Evolutionary conservation across 805 yeast genomes (phyloP).

Genomic region (Metschnikowia drakensbergensis): DNA sequence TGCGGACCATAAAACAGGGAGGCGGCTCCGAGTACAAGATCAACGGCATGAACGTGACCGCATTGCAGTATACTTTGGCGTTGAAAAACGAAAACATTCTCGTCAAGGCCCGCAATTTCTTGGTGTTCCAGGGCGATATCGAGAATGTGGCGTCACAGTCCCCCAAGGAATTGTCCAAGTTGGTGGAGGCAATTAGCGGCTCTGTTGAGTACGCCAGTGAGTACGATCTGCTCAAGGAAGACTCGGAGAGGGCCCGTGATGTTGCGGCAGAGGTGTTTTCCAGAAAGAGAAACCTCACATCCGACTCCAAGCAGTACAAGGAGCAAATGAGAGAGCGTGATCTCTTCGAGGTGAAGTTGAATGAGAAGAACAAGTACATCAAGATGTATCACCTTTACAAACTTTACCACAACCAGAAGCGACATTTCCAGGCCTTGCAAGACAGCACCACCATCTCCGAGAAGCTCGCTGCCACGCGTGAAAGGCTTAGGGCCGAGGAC

Average conservation of each 20-base stretch:
- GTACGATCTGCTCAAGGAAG: slow-evolving; percentile 61
- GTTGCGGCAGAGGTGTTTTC: slow-evolving; percentile 61
- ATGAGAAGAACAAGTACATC: slow-evolving; percentile 46
- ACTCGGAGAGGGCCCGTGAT: slow-evolving; percentile 62
- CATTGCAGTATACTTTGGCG: slow-evolving; percentile 58
- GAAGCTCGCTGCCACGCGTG: slow-evolving; percentile 19
- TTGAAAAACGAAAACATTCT: slow-evolving; percentile 77
- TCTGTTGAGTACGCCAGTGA: slow-evolving; percentile 64
- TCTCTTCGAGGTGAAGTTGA: slow-evolving; percentile 53
- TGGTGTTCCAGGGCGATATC: slow-evolving; percentile 96
- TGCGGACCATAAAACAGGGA: slow-evolving; percentile 52
- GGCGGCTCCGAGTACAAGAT: slow-evolving; percentile 70
- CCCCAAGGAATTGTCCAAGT: slow-evolving; percentile 63
- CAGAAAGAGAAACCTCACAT: slow-evolving; percentile 62
- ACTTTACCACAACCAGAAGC: slow-evolving; percentile 55
- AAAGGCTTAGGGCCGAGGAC: slow-evolving; percentile 26
- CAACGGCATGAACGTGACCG: slow-evolving; percentile 57
- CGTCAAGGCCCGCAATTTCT: slow-evolving; percentile 83
- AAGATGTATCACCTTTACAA: slow-evolving; percentile 56
- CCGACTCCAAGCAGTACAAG: slow-evolving; percentile 73
- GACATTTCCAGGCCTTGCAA: slow-evolving; percentile 36
- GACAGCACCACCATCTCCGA: slow-evolving; percentile 17
- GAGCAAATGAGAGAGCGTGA: slow-evolving; percentile 73
- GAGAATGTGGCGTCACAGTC: slow-evolving; percentile 89
- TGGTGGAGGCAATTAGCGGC: slow-evolving; percentile 83